Percentiles rank a stretch among this genome's conserved stretches.
These are phyloP conservation scores for Casuarina glauca DNA, from an alignment of 306 rosid genomes.

Conservation along the genomic window DNA sequence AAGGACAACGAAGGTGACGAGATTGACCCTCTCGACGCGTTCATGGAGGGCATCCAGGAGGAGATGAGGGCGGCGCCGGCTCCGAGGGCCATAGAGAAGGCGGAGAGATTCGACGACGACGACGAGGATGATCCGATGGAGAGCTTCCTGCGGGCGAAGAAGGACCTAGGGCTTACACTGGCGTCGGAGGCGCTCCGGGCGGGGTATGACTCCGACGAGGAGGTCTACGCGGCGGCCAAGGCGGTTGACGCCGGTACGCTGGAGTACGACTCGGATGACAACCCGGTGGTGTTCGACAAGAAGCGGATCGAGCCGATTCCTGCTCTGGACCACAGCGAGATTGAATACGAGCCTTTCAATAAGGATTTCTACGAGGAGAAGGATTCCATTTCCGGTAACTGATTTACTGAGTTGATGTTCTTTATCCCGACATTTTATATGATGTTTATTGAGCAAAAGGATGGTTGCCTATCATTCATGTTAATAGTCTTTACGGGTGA, in stretches of 20 bases:
- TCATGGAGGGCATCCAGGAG: constrained; percentile 92
- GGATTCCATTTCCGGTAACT: constrained; percentile 75
- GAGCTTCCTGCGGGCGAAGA: constrained; percentile 84
- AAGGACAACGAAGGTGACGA: constrained; percentile 44
- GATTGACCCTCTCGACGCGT: constrained; percentile 89
- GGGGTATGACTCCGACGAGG: constrained; percentile 92
- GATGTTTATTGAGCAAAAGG: background rate
- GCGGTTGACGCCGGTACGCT: constrained; percentile 90
- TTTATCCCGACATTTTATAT: background rate
- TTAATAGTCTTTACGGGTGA: background rate
- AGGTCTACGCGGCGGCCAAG: constrained; percentile 98
- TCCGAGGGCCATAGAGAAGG: constrained; percentile 66
- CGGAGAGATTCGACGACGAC: constrained; percentile 73
- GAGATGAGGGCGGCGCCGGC: constrained; percentile 82
- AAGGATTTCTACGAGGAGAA: constrained; percentile 94
- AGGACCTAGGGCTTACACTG: constrained; percentile 77
- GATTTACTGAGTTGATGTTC: too few relatives aligned
- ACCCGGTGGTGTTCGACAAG: constrained; percentile 72
- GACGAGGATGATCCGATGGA: constrained; percentile 93
- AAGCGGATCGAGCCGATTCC: constrained; percentile 89
- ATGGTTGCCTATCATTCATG: background rate
- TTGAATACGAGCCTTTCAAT: constrained; percentile 78
- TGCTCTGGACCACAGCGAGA: constrained; percentile 75
- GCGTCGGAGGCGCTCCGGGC: constrained; percentile 90
- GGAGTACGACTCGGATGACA: constrained; percentile 95